Percentiles rank a stretch among this genome's conserved stretches.
Conservation (phyloP, 106 monocot species). For the Dioscorea alata region DNA sequence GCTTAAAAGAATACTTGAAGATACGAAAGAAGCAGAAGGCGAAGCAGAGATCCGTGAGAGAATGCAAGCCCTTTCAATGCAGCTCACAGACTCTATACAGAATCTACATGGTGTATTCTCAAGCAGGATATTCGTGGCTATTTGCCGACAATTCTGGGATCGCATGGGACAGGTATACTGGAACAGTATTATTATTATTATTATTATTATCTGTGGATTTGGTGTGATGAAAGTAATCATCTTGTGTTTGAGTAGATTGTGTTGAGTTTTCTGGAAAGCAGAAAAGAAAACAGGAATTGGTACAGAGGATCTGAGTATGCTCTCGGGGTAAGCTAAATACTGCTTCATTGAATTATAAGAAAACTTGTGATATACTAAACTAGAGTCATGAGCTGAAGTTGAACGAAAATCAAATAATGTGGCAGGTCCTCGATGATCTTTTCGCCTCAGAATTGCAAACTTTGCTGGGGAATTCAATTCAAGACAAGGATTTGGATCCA, state of each 20-base stretch:
- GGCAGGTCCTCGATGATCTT: slow-evolving; percentile 75
- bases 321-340: slow-evolving; percentile 48
- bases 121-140: slow-evolving; percentile 74
- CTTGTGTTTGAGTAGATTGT: slow-evolving; percentile 49
- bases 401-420: neutral
- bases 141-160: slow-evolving; percentile 80
- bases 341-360: too few species aligned
- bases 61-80: slow-evolving; percentile 63
- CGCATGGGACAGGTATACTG: slow-evolving; percentile 75
- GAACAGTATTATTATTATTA: too few species aligned
- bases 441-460: slow-evolving; percentile 84
- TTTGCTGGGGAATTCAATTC: slow-evolving; percentile 54
- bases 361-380: too few species aligned
- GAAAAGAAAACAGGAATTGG: slow-evolving; percentile 86
- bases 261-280: slow-evolving; percentile 76
- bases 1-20: slow-evolving; percentile 81
- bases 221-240: neutral
- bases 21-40: slow-evolving; percentile 74
- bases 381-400: too few species aligned
- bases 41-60: slow-evolving; percentile 78
- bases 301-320: slow-evolving; percentile 74
- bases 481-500: slow-evolving; percentile 76
- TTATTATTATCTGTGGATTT: too few species aligned
- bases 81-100: slow-evolving; percentile 52
- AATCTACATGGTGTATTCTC: slow-evolving; percentile 69